These are phyloP conservation scores for Stagonosporopsis tanaceti DNA, from an alignment of 2,329 filamentous ascomycete genomes.

Conservation along the genomic window DNA sequence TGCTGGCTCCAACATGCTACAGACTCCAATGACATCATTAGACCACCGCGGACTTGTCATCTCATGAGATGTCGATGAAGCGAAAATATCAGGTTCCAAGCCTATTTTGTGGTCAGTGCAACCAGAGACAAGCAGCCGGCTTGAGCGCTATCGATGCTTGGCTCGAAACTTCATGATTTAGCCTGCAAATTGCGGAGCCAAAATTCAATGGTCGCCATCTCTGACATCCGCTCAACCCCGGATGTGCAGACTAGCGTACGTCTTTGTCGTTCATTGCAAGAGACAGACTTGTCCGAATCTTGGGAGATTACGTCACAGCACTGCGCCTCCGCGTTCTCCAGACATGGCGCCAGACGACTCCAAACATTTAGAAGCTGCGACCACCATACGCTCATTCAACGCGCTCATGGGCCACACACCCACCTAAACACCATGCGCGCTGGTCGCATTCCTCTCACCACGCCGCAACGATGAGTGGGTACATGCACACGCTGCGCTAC, in stretches of 20 bases:
- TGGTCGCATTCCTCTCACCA: not conserved
- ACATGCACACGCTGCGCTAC: constrained; percentile 42
- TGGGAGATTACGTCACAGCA: constrained; percentile 8
- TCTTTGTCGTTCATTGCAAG: not conserved
- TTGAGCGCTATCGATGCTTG: constrained; percentile 9
- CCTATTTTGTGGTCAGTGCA: not conserved
- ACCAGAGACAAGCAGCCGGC: not conserved
- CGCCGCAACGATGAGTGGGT: constrained; percentile 40
- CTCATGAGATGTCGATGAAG: not conserved
- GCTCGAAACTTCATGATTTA: constrained; percentile 12
- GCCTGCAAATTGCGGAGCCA: constrained; percentile 6
- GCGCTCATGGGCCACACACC: constrained; percentile 1
- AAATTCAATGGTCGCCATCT: constrained; percentile 7
- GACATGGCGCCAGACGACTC: constrained; percentile 13
- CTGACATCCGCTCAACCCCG: constrained; percentile 14
- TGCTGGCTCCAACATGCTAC: not conserved
- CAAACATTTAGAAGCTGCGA: constrained; percentile 17
- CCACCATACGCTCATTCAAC: constrained; percentile 9
- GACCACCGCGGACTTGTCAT: not conserved
- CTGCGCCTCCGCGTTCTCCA: constrained; percentile 3
- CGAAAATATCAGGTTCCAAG: not conserved
- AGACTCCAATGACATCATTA: not conserved
- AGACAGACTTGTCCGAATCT: not conserved
- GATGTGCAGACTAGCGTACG: constrained; percentile 2
- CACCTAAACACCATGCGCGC: constrained; percentile 9